These are phyloP conservation scores for Daphne laureola DNA, from an alignment of 441 rosid genomes.

Conservation along the genomic window DNA sequence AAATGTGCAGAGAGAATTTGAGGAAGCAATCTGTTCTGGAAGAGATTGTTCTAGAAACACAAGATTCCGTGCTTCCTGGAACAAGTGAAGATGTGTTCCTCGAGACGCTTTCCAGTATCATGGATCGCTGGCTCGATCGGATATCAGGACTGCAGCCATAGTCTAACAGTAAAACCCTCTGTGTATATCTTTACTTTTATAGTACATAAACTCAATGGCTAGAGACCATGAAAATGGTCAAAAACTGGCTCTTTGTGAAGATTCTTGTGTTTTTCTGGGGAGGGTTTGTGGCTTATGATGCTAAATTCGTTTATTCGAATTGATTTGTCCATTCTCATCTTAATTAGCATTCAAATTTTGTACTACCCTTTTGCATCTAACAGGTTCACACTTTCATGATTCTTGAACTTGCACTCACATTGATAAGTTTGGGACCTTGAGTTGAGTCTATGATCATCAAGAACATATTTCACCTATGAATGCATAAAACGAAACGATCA, in stretches of 20 bases:
- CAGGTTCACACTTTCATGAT: too few relatives aligned
- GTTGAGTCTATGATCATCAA: too few relatives aligned
- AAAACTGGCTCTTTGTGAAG: neutral
- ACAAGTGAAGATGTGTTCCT: conserved; percentile 40
- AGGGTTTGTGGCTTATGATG: neutral
- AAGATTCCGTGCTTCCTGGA: conserved; percentile 38
- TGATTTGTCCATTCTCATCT: neutral
- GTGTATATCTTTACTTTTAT: conserved; percentile 7
- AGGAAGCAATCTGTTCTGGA: conserved; percentile 33
- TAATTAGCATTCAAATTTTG: neutral
- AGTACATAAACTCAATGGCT: conserved; percentile 6
- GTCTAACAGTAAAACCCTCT: conserved; percentile 14
- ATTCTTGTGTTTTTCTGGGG: neutral
- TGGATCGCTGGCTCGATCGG: conserved; percentile 39
- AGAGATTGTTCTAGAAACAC: conserved; percentile 41
- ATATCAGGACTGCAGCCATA: conserved; percentile 18
- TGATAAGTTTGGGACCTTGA: too few relatives aligned
- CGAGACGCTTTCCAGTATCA: conserved; percentile 29
- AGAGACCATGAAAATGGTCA: conserved; percentile 1
- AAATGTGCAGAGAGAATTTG: conserved; percentile 62
- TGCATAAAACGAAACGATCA: too few relatives aligned
- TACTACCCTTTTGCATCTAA: too few relatives aligned
- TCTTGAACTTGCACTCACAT: too few relatives aligned
- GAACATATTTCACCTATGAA: too few relatives aligned
- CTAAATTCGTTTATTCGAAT: conserved; percentile 11